A percentile compares a stretch with the other conserved stretches of the same genome.
These are phyloP conservation scores for Wallacemonas collosoma DNA, from an alignment of 208 protist species.

Conservation along the genomic window DNA sequence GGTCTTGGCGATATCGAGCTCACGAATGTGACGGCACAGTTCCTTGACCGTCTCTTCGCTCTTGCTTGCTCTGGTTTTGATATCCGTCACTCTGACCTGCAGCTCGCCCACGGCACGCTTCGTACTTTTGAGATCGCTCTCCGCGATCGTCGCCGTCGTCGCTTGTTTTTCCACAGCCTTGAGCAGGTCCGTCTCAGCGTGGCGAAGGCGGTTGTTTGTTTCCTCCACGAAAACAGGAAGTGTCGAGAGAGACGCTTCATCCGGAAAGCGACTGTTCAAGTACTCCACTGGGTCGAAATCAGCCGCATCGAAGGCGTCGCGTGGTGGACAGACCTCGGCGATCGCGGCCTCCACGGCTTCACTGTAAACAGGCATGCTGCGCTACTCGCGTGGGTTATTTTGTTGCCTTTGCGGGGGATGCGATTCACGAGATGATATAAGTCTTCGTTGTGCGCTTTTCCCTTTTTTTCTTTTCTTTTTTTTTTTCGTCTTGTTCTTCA, in stretches of 20 bases:
- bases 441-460: no score
- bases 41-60: slow-evolving; percentile 94
- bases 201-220: slow-evolving; percentile 78
- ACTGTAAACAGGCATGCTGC: slow-evolving; percentile 62
- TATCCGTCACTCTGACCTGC: slow-evolving; percentile 88
- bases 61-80: slow-evolving; percentile 90
- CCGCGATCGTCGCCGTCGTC: slow-evolving; percentile 61
- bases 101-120: slow-evolving; percentile 87
- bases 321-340: slow-evolving; percentile 73
- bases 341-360: slow-evolving; percentile 78
- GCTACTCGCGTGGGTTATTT: slow-evolving; percentile 13
- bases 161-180: slow-evolving; percentile 92
- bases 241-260: slow-evolving; percentile 82
- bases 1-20: slow-evolving; percentile 95
- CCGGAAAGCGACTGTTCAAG: slow-evolving; percentile 93
- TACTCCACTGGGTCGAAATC: slow-evolving; percentile 94
- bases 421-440: neutral
- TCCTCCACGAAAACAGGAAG: slow-evolving; percentile 86
- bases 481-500: neutral
- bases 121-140: slow-evolving; percentile 84
- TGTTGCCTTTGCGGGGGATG: neutral
- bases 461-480: neutral
- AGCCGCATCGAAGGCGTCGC: slow-evolving; percentile 75
- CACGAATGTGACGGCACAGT: slow-evolving; percentile 93
- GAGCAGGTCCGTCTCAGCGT: slow-evolving; percentile 90